Conservation (phyloP, 2,329 filamentous ascomycete genomes). For the Tolypocladium ophioglossoides region DNA sequence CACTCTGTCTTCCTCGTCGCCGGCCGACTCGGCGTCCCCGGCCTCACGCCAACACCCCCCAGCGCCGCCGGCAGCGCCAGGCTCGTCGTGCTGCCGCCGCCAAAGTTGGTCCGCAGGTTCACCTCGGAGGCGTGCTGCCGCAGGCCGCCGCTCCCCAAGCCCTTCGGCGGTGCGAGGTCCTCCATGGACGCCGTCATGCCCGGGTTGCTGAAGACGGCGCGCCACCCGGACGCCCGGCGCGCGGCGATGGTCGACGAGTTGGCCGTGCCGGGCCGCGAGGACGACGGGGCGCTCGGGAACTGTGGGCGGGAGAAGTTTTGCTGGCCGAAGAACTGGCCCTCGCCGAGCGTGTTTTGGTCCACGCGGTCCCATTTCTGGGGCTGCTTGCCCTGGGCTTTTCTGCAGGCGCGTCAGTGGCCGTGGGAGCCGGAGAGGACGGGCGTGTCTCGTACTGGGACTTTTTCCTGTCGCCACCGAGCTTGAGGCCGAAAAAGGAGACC, state of each 20-base stretch:
- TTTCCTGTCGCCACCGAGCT: constrained; percentile 45
- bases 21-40: constrained; percentile 12
- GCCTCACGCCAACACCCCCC: constrained; percentile 17
- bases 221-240: constrained; percentile 16
- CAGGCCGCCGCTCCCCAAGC: constrained; percentile 14
- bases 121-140: constrained; percentile 27
- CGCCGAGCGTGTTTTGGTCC: constrained; percentile 21
- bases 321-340: constrained; percentile 25
- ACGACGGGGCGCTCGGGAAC: constrained; percentile 8
- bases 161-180: constrained; percentile 24
- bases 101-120: constrained; percentile 20
- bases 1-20: constrained; percentile 26
- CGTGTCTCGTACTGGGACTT: constrained; percentile 34
- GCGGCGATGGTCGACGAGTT: constrained; percentile 16
- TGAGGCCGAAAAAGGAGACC: constrained; percentile 51
- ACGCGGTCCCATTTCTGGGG: constrained; percentile 18
- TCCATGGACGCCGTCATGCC: constrained; percentile 32
- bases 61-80: constrained; percentile 21
- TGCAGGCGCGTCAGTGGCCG: constrained; percentile 4
- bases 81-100: constrained; percentile 24
- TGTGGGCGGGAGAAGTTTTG: constrained; percentile 24
- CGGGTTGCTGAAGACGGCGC: constrained; percentile 25
- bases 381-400: constrained; percentile 11
- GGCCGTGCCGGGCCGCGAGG: constrained; percentile 29
- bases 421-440: neutral